A percentile compares a stretch with the other conserved stretches of the same genome.
These are phyloP conservation scores for Podila minutissima DNA, from an alignment of 192 early-diverging fungal genomes.

Conservation along the genomic window DNA sequence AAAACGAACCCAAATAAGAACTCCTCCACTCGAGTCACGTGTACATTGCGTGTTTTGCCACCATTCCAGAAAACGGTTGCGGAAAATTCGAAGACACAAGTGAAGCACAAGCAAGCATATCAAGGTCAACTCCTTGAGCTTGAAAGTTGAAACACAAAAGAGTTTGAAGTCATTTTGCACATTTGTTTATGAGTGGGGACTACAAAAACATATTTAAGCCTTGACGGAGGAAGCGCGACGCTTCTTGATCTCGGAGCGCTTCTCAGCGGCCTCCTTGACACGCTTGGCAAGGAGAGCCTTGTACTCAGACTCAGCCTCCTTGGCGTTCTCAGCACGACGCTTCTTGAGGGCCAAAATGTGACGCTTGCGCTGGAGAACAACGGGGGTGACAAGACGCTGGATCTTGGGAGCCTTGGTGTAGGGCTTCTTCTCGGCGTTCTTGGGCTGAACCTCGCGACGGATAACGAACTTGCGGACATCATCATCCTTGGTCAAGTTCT, in stretches of 20 bases:
- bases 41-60: too few species aligned
- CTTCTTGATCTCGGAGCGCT: constrained; percentile 79
- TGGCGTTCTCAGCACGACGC: constrained; percentile 81
- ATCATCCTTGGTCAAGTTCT: constrained; percentile 96
- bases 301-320: constrained; percentile 79
- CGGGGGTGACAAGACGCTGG: constrained; percentile 98
- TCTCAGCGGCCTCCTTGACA: constrained; percentile 95
- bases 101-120: too few species aligned
- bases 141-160: background rate
- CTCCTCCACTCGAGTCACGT: too few species aligned
- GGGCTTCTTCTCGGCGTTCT: constrained; percentile 90
- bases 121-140: too few species aligned
- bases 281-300: constrained; percentile 90
- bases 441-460: constrained; percentile 93
- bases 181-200: background rate
- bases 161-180: constrained; percentile 2
- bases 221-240: constrained; percentile 77
- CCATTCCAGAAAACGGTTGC: too few species aligned
- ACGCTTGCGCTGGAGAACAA: constrained; percentile 96
- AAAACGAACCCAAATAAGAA: background rate
- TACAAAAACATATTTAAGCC: constrained; percentile 50
- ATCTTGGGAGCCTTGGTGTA: constrained; percentile 97
- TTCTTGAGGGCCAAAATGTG: constrained; percentile 89
- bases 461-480: constrained; percentile 99
- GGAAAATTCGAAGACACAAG: too few species aligned